A percentile compares a stretch with the other conserved stretches of the same genome.
Evolutionary conservation across 805 yeast genomes (phyloP).

Genomic region (Starmerella ratchasimensis): DNA sequence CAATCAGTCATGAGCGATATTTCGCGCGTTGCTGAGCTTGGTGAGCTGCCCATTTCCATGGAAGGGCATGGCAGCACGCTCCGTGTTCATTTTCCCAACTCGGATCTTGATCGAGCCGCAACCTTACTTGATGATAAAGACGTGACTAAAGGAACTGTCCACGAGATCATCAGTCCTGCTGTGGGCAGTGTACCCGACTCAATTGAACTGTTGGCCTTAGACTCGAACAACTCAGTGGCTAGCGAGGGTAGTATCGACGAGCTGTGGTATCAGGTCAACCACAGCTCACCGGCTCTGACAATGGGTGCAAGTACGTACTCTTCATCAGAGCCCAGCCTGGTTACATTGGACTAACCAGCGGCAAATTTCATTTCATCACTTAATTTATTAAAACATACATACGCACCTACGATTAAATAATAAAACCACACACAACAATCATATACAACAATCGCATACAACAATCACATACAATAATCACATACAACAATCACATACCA

Average conservation of each 20-base stretch:
- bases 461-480: too few relatives aligned
- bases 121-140: conserved; percentile 43
- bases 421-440: too few relatives aligned
- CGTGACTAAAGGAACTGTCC: conserved; percentile 43
- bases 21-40: conserved; percentile 39
- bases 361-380: too few relatives aligned
- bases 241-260: neutral
- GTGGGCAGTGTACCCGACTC: neutral
- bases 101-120: conserved; percentile 47
- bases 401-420: too few relatives aligned
- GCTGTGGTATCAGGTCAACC: conserved; percentile 2
- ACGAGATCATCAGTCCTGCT: conserved; percentile 13
- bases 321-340: neutral
- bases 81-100: conserved; percentile 57
- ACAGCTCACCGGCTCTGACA: conserved; percentile 4
- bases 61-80: conserved; percentile 28
- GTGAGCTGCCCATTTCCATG: conserved; percentile 49
- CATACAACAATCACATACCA: too few relatives aligned
- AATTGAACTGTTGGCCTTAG: too few relatives aligned
- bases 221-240: conserved; percentile 3
- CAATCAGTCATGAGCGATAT: conserved; percentile 34
- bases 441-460: too few relatives aligned
- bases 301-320: neutral
- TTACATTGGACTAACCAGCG: neutral
- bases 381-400: too few relatives aligned